Percentiles rank a stretch among this genome's conserved stretches.
These are phyloP conservation scores for Microthyrium microscopicum DNA, from an alignment of 2,329 filamentous ascomycete species.

Conservation along the genomic window DNA sequence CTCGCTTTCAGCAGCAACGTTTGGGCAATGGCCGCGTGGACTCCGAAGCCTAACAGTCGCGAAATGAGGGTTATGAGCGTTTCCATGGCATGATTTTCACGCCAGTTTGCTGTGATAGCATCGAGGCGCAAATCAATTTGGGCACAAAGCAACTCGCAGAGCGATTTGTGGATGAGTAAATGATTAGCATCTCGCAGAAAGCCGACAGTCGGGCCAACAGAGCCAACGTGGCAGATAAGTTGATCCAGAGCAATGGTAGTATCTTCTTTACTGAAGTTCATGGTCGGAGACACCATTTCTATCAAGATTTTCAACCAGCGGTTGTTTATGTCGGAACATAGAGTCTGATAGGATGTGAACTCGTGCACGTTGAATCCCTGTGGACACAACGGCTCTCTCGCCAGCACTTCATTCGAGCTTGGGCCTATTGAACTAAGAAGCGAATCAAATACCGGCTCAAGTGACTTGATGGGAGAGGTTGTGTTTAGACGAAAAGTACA, in stretches of 20 bases:
- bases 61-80: conserved; percentile 35
- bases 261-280: conserved; percentile 43
- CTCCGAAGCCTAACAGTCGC: conserved; percentile 15
- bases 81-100: conserved; percentile 42
- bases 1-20: conserved; percentile 27
- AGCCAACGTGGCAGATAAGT: conserved; percentile 34
- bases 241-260: conserved; percentile 25
- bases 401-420: conserved; percentile 38
- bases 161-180: conserved; percentile 31
- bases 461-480: not conserved
- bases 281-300: conserved; percentile 33
- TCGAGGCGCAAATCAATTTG: conserved; percentile 32
- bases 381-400: conserved; percentile 34
- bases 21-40: conserved; percentile 4
- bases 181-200: conserved; percentile 31
- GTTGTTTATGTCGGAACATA: conserved; percentile 28
- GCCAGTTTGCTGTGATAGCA: conserved; percentile 37
- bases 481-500: not conserved
- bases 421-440: conserved; percentile 27
- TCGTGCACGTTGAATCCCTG: conserved; percentile 32
- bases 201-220: conserved; percentile 33
- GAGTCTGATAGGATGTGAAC: conserved; percentile 33
- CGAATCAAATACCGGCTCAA: conserved; percentile 12
- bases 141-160: conserved; percentile 32
- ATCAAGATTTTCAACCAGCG: conserved; percentile 33